These are phyloP conservation scores for Fusarium goolgardi DNA, from an alignment of 2,329 filamentous ascomycete genomes.

Conservation along the genomic window DNA sequence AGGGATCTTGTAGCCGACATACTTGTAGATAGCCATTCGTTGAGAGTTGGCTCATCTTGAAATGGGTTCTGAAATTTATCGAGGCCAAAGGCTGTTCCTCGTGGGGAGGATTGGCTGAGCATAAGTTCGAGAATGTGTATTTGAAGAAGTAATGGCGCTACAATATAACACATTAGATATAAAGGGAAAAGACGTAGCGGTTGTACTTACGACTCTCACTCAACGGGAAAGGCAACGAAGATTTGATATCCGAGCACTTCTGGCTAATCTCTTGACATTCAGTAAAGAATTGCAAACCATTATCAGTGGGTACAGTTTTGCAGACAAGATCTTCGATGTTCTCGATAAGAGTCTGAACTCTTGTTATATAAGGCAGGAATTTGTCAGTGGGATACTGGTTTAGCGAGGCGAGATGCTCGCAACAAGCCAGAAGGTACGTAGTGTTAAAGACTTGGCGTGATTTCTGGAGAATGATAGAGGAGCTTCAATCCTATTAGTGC, in stretches of 20 bases:
- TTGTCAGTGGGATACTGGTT: constrained; percentile 41
- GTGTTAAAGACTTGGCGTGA: constrained; percentile 42
- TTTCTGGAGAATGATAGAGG: constrained; percentile 50
- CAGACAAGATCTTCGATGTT: constrained; percentile 42
- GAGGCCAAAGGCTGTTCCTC: constrained; percentile 44
- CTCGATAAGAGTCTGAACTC: constrained; percentile 45
- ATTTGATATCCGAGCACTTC: constrained; percentile 34
- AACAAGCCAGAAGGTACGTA: constrained; percentile 43
- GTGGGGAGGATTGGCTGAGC: constrained; percentile 45
- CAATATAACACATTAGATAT: neutral
- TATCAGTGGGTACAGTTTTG: neutral
- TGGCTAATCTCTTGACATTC: constrained; percentile 26
- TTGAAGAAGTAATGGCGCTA: constrained; percentile 46
- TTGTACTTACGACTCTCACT: constrained; percentile 47
- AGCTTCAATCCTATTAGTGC: constrained; percentile 26
- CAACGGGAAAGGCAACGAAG: constrained; percentile 41
- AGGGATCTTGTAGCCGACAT: constrained; percentile 47
- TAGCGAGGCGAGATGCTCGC: constrained; percentile 35
- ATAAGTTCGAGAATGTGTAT: constrained; percentile 47
- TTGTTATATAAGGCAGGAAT: constrained; percentile 43
- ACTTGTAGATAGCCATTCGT: constrained; percentile 47
- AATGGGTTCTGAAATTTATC: constrained; percentile 36
- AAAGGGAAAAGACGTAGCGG: accelerated
- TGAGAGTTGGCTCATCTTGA: constrained; percentile 15
- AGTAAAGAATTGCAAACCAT: constrained; percentile 8